These are phyloP conservation scores for Cercophora samala DNA, from an alignment of 495 filamentous ascomycete species.

Conservation along the genomic window DNA sequence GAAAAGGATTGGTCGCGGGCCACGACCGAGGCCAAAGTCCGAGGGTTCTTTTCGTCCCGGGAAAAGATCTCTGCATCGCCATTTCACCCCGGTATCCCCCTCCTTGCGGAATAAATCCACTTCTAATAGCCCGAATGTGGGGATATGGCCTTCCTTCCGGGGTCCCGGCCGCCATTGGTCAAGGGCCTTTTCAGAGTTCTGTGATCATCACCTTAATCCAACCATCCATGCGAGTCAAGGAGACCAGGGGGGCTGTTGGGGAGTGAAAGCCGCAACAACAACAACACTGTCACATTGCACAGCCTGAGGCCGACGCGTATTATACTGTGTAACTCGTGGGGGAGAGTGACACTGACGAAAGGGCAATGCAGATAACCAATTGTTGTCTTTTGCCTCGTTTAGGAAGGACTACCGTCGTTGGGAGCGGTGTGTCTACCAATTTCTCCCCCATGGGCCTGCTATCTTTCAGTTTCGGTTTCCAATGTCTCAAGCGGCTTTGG, in stretches of 20 bases:
- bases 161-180: not conserved
- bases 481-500: not conserved
- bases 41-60: not conserved
- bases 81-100: not conserved
- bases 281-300: not conserved
- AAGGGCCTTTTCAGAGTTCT: slow-evolving; percentile 3
- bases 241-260: not conserved
- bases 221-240: not conserved
- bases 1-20: not conserved
- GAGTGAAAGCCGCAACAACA: not conserved
- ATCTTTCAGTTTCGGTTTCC: not conserved
- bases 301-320: not conserved
- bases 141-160: not conserved
- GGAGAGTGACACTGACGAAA: not conserved
- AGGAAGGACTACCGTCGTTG: not conserved
- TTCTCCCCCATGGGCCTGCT: not conserved
- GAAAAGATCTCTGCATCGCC: not conserved
- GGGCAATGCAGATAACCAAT: not conserved
- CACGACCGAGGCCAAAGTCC: not conserved
- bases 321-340: not conserved
- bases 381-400: not conserved
- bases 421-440: slow-evolving; percentile 3
- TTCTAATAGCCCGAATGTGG: not conserved
- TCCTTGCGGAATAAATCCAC: not conserved
- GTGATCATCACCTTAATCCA: slow-evolving; percentile 4